phyloP scores from a whole-genome alignment of 768 basidiomycete species.

The Daedalea quercina region DNA sequence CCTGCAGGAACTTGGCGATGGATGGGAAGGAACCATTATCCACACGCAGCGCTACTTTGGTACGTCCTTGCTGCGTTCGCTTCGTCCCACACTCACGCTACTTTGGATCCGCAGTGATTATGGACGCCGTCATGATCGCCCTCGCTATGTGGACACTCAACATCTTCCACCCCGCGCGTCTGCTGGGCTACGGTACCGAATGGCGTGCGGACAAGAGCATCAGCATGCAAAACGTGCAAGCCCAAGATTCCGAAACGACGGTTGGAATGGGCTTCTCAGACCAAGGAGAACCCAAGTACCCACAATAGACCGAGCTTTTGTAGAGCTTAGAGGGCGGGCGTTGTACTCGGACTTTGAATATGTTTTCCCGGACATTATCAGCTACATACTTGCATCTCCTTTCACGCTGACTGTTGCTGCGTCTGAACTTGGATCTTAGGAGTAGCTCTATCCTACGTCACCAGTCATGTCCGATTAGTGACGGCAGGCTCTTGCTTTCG shows the following conservation, averaged over 20 bases:
- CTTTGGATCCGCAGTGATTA: conserved; percentile 28
- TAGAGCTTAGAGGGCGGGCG: too few species aligned
- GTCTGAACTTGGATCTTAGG: too few species aligned
- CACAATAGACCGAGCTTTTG: too few species aligned
- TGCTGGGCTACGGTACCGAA: conserved; percentile 21
- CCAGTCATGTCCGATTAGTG: too few species aligned
- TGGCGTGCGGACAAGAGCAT: conserved; percentile 4
- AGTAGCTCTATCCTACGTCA: too few species aligned
- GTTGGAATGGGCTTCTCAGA: background rate
- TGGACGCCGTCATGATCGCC: conserved; percentile 45
- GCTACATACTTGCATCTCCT: too few species aligned
- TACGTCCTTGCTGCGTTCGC: conserved; percentile 17
- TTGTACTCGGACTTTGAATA: too few species aligned
- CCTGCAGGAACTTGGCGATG: conserved; percentile 34
- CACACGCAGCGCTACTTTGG: conserved; percentile 42
- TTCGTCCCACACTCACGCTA: too few species aligned
- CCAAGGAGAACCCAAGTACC: too few species aligned
- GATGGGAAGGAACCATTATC: conserved; percentile 46
- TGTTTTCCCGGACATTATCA: too few species aligned
- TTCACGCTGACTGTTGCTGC: too few species aligned
- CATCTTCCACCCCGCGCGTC: conserved; percentile 37
- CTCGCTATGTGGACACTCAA: conserved; percentile 41
- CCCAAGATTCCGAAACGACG: background rate
- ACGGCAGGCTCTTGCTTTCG: too few species aligned
- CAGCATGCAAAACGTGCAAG: background rate